These are phyloP conservation scores for Orychophragmus violaceus DNA, from an alignment of 345 rosid genomes.

Conservation along the genomic window DNA sequence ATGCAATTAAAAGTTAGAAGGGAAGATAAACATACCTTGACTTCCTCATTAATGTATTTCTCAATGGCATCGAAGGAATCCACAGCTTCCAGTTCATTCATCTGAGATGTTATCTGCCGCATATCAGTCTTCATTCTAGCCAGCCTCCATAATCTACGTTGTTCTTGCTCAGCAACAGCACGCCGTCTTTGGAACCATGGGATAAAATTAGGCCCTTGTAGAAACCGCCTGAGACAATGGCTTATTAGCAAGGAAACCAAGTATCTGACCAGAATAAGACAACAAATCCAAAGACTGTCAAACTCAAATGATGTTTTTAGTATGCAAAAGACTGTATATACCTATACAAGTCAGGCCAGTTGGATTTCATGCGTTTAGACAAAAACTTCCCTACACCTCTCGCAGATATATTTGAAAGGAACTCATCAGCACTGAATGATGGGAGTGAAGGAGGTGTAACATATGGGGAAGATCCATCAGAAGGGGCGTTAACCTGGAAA, in stretches of 20 bases:
- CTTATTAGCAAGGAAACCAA: conserved; percentile 25
- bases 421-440: conserved; percentile 58
- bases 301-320: conserved; percentile 4
- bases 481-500: conserved; percentile 65
- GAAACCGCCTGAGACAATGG: conserved; percentile 61
- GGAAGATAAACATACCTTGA: conserved; percentile 42
- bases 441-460: conserved; percentile 82
- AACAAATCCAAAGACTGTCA: not conserved
- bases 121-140: conserved; percentile 79
- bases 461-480: conserved; percentile 87
- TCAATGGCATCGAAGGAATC: conserved; percentile 92
- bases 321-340: conserved; percentile 19
- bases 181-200: conserved; percentile 94
- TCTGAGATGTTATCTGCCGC: conserved; percentile 51
- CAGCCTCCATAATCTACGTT: conserved; percentile 76
- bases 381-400: conserved; percentile 94
- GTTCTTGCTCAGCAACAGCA: conserved; percentile 76
- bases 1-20: not conserved
- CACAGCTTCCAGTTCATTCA: conserved; percentile 83
- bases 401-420: conserved; percentile 65
- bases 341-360: conserved; percentile 97
- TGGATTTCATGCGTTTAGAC: conserved; percentile 87
- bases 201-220: conserved; percentile 81
- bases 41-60: conserved; percentile 64
- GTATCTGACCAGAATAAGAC: not conserved